phyloP scores from a whole-genome alignment of 2,329 filamentous ascomycete species.

The Pseudocercospora eumusae region DNA sequence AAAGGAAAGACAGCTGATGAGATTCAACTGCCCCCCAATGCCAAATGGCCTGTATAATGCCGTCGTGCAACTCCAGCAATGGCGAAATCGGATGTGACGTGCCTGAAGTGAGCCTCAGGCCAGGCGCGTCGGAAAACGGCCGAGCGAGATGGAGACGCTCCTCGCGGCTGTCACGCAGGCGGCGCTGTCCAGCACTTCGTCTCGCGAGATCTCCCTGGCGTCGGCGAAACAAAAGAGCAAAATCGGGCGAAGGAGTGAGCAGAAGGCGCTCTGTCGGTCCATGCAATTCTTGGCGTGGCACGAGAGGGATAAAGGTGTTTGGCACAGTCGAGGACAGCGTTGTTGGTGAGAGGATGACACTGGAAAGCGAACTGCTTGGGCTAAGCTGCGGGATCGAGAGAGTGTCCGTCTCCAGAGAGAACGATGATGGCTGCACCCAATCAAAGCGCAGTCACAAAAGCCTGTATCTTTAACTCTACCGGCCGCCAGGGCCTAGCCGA shows the following conservation, averaged over 20 bases:
- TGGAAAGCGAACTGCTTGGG: slow-evolving; percentile 5
- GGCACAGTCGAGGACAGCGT: slow-evolving; percentile 12
- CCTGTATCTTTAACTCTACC: slow-evolving; percentile 4
- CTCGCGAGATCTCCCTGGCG: slow-evolving; percentile 26
- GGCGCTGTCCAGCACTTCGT: slow-evolving; percentile 12
- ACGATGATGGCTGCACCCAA: neutral
- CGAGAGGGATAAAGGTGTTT: neutral
- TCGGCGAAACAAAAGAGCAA: slow-evolving; percentile 21
- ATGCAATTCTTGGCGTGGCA: slow-evolving; percentile 23
- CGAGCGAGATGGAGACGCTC: slow-evolving; percentile 5
- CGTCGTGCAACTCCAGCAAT: neutral
- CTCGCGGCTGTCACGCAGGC: slow-evolving; percentile 18
- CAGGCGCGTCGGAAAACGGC: neutral
- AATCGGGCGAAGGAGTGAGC: slow-evolving; percentile 11
- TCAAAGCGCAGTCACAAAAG: neutral
- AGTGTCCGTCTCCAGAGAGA: neutral
- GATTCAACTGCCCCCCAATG: neutral
- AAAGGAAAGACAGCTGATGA: slow-evolving; percentile 19
- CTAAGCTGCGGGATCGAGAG: neutral
- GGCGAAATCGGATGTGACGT: neutral
- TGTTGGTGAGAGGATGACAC: slow-evolving; percentile 10
- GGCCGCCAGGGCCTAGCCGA: slow-evolving; percentile 5
- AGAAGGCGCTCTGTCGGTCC: slow-evolving; percentile 10
- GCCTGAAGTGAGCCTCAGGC: neutral
- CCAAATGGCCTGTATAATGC: neutral